Percentiles rank a stretch among this genome's conserved stretches.
These are phyloP conservation scores for Phialophora tarda DNA, from an alignment of 2,329 filamentous ascomycete species.

Conservation along the genomic window DNA sequence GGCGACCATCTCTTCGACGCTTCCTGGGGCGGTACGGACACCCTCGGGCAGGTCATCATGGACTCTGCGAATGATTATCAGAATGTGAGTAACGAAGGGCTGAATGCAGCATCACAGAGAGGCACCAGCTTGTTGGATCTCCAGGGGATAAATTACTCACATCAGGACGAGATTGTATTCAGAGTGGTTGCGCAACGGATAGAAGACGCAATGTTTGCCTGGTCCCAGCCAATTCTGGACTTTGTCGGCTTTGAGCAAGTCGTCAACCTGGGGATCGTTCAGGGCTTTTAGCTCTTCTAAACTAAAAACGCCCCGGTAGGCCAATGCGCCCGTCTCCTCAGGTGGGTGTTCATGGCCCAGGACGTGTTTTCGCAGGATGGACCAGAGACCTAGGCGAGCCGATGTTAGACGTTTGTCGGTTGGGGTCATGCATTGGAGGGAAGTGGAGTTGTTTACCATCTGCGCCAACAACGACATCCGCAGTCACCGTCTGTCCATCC, in stretches of 20 bases:
- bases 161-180: slow-evolving; percentile 29
- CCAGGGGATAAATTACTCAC: slow-evolving; percentile 6
- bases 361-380: slow-evolving; percentile 51
- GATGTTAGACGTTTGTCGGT: too few species aligned
- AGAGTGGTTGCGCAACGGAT: slow-evolving; percentile 28
- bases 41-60: slow-evolving; percentile 21
- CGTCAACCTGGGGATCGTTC: background rate
- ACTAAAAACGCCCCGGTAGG: slow-evolving; percentile 47
- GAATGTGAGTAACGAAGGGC: too few species aligned
- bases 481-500: slow-evolving; percentile 4
- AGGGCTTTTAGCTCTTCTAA: slow-evolving; percentile 11
- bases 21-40: slow-evolving; percentile 21
- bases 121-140: too few species aligned
- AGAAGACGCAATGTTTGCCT: slow-evolving; percentile 27
- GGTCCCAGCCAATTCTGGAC: slow-evolving; percentile 22
- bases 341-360: slow-evolving; percentile 53
- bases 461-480: slow-evolving; percentile 54
- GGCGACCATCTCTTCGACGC: slow-evolving; percentile 27
- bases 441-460: slow-evolving; percentile 45
- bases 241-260: background rate
- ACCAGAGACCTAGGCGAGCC: slow-evolving; percentile 45
- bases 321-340: slow-evolving; percentile 60
- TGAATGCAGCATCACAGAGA: too few species aligned
- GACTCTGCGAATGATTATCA: too few species aligned
- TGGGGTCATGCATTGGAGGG: too few species aligned